A percentile compares a stretch with the other conserved stretches of the same genome.
These are phyloP conservation scores for Populus hybrid DNA, from an alignment of 441 rosid species.

Conservation along the genomic window DNA sequence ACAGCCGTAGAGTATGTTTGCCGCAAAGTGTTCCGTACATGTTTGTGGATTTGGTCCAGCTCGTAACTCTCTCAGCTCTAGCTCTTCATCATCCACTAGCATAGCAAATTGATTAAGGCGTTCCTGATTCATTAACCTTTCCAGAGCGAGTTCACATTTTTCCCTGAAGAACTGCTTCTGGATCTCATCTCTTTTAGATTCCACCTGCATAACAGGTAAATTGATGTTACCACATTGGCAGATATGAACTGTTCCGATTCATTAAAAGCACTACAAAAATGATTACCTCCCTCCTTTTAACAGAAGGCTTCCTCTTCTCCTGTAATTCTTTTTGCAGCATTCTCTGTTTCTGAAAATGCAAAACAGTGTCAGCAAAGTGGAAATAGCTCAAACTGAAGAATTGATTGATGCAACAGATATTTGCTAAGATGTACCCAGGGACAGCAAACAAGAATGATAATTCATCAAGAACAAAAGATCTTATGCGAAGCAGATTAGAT, in stretches of 20 bases:
- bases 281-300: constrained; percentile 56
- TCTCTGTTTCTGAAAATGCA: constrained; percentile 51
- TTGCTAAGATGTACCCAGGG: constrained; percentile 1
- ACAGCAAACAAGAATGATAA: constrained; percentile 1
- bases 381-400: constrained; percentile 9
- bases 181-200: constrained; percentile 31
- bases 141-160: constrained; percentile 70
- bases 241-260: constrained; percentile 15
- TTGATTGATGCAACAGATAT: neutral
- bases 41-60: constrained; percentile 55
- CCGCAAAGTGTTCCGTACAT: constrained; percentile 63
- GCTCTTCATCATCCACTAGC: constrained; percentile 85
- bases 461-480: constrained; percentile 6
- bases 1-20: constrained; percentile 50
- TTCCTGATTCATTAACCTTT: constrained; percentile 37
- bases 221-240: constrained; percentile 12
- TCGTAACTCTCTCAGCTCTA: constrained; percentile 78
- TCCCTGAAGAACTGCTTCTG: constrained; percentile 39
- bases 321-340: constrained; percentile 43
- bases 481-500: constrained; percentile 1
- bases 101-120: constrained; percentile 34
- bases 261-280: neutral
- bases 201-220: constrained; percentile 45
- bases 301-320: constrained; percentile 47
- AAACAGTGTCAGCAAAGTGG: constrained; percentile 19